phyloP scores from a whole-genome alignment of 805 yeast genomes.

The Kodamaea sagamina region DNA sequence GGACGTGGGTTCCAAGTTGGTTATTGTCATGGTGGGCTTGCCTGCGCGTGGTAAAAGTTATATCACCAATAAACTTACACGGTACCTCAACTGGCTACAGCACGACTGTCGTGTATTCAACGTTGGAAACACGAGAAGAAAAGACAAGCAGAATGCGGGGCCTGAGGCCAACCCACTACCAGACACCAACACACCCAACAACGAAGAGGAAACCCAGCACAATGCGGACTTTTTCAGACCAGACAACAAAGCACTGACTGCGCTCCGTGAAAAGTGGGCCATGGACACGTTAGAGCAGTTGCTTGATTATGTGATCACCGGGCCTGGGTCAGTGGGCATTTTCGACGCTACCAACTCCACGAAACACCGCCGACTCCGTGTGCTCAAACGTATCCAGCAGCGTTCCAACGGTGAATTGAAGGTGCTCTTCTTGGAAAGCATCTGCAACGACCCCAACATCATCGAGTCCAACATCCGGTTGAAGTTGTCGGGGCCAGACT shows the following conservation, averaged over 20 bases:
- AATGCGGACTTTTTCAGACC: constrained; percentile 88
- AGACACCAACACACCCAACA: constrained; percentile 40
- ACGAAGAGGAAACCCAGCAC: constrained; percentile 44
- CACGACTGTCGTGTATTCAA: constrained; percentile 89
- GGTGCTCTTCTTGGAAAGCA: constrained; percentile 81
- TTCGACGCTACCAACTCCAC: constrained; percentile 85
- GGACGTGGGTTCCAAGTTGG: constrained; percentile 81
- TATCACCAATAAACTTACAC: constrained; percentile 83
- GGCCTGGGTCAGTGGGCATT: constrained; percentile 89
- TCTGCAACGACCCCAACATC: constrained; percentile 77
- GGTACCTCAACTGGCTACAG: constrained; percentile 92
- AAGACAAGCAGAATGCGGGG: constrained; percentile 63
- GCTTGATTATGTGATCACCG: constrained; percentile 75
- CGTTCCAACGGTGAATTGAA: constrained; percentile 64
- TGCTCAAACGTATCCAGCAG: constrained; percentile 56
- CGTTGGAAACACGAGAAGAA: constrained; percentile 92
- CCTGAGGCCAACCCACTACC: constrained; percentile 67
- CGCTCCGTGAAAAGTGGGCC: constrained; percentile 91
- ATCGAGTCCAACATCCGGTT: constrained; percentile 82
- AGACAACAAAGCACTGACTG: constrained; percentile 60
- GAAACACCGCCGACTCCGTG: constrained; percentile 58
- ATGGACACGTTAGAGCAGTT: constrained; percentile 86
- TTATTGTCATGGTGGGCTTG: constrained; percentile 93
- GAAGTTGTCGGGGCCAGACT: constrained; percentile 92
- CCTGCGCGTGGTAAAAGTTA: constrained; percentile 97